Percentiles rank a stretch among this genome's conserved stretches.
Conservation (phyloP, 139 green algal species). For the Micractinium conductrix region DNA sequence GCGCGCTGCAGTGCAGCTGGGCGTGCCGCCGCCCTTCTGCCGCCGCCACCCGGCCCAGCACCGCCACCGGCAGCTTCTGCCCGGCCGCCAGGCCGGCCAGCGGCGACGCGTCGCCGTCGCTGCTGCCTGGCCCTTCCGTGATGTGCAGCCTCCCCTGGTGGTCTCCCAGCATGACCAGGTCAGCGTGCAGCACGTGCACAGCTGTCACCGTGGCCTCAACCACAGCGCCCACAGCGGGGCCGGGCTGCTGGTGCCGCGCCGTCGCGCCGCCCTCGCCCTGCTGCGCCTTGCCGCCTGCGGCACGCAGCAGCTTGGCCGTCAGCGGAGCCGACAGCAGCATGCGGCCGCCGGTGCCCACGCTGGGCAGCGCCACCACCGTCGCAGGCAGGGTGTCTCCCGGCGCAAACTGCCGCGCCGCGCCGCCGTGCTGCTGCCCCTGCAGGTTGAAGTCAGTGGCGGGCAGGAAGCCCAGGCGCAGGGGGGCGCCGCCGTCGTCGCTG, state of each 20-base stretch:
- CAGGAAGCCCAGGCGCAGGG: slow-evolving; percentile 71
- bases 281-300: slow-evolving; percentile 9
- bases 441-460: slow-evolving; percentile 77
- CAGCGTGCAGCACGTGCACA: slow-evolving; percentile 51
- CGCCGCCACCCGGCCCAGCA: slow-evolving; percentile 52
- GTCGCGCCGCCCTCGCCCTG: no score
- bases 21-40: slow-evolving; percentile 41
- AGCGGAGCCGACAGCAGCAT: slow-evolving; percentile 50
- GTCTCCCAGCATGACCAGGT: slow-evolving; percentile 49
- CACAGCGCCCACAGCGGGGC: background rate
- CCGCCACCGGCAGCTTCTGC: slow-evolving; percentile 50
- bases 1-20: slow-evolving; percentile 53
- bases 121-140: slow-evolving; percentile 60
- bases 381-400: slow-evolving; percentile 20
- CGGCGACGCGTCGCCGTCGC: background rate
- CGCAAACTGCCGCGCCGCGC: background rate
- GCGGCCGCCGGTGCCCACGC: slow-evolving; percentile 32
- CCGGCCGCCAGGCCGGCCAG: background rate
- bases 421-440: slow-evolving; percentile 4
- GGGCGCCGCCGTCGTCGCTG: background rate
- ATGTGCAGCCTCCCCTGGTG: slow-evolving; percentile 65
- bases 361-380: slow-evolving; percentile 40
- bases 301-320: background rate
- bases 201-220: slow-evolving; percentile 54
- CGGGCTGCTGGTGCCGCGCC: slow-evolving; percentile 9